Conservation (phyloP, 495 filamentous ascomycete genomes). For the Podospora pseudopauciseta region DNA sequence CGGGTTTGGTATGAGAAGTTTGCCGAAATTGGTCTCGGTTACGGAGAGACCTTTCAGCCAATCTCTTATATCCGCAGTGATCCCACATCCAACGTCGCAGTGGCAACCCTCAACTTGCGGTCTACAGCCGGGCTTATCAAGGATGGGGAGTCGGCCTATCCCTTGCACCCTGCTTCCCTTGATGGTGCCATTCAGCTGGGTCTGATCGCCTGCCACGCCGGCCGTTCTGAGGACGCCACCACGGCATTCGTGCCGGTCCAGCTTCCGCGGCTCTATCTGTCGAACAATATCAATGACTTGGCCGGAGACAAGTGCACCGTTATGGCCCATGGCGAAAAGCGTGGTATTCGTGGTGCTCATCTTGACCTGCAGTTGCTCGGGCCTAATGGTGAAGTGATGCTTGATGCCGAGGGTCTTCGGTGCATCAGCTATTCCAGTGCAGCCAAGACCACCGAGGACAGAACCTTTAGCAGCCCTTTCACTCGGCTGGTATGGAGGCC, state of each 20-base stretch:
- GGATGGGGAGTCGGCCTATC: slow-evolving; percentile 37
- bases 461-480: neutral
- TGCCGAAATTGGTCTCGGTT: slow-evolving; percentile 36
- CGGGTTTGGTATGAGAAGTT: slow-evolving; percentile 37
- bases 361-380: neutral
- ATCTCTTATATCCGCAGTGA: slow-evolving; percentile 27
- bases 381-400: neutral
- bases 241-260: neutral
- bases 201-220: neutral
- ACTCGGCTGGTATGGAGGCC: neutral
- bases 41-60: slow-evolving; percentile 36
- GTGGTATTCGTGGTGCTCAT: neutral
- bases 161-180: slow-evolving; percentile 38
- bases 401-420: neutral
- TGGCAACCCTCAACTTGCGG: slow-evolving; percentile 12
- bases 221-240: neutral
- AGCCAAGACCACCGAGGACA: neutral
- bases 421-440: neutral
- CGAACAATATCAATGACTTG: neutral
- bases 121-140: slow-evolving; percentile 13
- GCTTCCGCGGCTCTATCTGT: neutral
- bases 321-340: neutral
- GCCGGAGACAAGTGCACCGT: neutral
- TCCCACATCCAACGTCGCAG: slow-evolving; percentile 25
- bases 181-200: slow-evolving; percentile 39